These are phyloP conservation scores for Pistacia atlantica DNA, from an alignment of 345 rosid genomes.

Conservation along the genomic window DNA sequence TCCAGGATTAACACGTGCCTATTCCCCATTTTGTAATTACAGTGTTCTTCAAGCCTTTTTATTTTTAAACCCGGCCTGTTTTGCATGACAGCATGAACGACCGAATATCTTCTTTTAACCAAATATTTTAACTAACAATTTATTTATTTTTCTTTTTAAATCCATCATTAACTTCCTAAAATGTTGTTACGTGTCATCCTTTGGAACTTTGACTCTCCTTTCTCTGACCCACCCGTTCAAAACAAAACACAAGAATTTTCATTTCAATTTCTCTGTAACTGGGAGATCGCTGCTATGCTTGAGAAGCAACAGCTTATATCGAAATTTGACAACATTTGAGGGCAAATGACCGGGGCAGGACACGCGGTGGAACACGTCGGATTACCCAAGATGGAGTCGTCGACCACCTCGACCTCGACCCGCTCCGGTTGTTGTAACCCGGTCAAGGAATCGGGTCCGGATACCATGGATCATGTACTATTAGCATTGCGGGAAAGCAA, in stretches of 20 bases:
- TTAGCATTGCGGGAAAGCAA: slow-evolving; percentile 75
- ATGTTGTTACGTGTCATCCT: background rate
- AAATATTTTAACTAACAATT: no score
- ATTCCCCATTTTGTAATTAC: background rate
- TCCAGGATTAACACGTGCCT: slow-evolving; percentile 10
- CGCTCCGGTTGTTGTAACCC: slow-evolving; percentile 38
- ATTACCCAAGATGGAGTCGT: slow-evolving; percentile 45
- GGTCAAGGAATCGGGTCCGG: slow-evolving; percentile 48
- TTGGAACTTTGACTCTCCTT: slow-evolving; percentile 4
- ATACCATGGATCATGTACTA: slow-evolving; percentile 79
- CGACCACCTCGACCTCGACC: slow-evolving; percentile 19
- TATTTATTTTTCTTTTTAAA: no score
- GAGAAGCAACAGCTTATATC: background rate
- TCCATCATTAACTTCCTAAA: background rate
- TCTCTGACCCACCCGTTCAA: background rate
- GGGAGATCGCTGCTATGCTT: slow-evolving; percentile 8
- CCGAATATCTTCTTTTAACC: background rate
- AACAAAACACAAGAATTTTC: background rate
- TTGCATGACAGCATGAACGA: background rate
- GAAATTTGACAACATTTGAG: background rate
- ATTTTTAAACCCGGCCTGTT: background rate
- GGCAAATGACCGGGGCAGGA: slow-evolving; percentile 39
- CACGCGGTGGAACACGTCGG: slow-evolving; percentile 55
- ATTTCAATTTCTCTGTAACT: background rate
- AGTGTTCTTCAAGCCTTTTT: background rate